Evolutionary conservation across 208 protist species (phyloP).

Genomic region (Leishmania mexicana): DNA sequence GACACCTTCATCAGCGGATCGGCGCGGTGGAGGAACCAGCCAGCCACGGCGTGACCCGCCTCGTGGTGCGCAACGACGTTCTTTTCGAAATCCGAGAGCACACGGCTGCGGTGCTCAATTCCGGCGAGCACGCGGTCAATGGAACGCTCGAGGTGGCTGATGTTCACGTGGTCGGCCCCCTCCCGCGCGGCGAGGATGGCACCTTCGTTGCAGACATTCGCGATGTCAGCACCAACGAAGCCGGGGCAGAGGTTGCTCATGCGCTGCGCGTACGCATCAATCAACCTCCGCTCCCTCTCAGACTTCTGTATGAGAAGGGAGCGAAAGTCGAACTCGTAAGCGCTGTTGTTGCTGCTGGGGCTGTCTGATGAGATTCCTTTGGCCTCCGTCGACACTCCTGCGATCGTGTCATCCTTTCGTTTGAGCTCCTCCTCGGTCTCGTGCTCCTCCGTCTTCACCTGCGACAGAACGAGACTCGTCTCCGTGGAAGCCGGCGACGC

Average conservation of each 20-base stretch:
- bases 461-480: conserved; percentile 28
- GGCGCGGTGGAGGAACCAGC: conserved; percentile 97
- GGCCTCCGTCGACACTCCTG: background rate
- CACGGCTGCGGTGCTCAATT: conserved; percentile 92
- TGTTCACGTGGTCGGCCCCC: conserved; percentile 52
- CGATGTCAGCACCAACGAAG: conserved; percentile 95
- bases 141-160: conserved; percentile 93
- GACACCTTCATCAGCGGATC: conserved; percentile 98
- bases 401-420: background rate
- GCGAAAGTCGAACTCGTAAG: conserved; percentile 51
- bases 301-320: conserved; percentile 52
- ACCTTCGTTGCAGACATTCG: conserved; percentile 97
- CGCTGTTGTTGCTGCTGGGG: background rate
- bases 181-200: conserved; percentile 92
- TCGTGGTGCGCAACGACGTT: conserved; percentile 98
- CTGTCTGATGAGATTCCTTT: background rate
- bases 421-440: conserved; percentile 7
- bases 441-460: conserved; percentile 29
- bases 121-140: conserved; percentile 97
- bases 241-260: conserved; percentile 83
- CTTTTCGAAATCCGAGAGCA: conserved; percentile 91
- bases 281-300: conserved; percentile 61
- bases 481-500: background rate
- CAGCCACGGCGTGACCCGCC: conserved; percentile 97
- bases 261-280: conserved; percentile 69